phyloP scores from a whole-genome alignment of 371 early-diverging fungal species.

The Nosema muscidifuracis region DNA sequence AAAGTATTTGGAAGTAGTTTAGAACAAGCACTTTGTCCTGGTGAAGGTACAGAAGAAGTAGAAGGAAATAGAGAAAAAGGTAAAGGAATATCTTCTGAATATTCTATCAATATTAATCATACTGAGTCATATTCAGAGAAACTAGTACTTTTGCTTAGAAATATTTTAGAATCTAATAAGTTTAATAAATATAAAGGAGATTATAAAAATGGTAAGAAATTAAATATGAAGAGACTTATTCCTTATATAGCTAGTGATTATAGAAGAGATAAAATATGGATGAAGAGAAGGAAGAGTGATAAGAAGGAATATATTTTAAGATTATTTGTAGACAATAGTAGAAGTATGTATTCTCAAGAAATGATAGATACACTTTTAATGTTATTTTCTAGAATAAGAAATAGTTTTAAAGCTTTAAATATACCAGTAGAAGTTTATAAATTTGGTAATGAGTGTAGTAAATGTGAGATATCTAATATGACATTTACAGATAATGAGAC shows the following conservation, averaged over 20 bases:
- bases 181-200: constrained; percentile 91
- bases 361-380: constrained; percentile 44
- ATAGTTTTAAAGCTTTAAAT: constrained; percentile 46
- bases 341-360: constrained; percentile 71
- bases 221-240: constrained; percentile 97
- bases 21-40: constrained; percentile 41
- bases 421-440: constrained; percentile 56
- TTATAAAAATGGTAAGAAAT: constrained; percentile 93
- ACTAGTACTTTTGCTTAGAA: constrained; percentile 70
- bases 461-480: constrained; percentile 24
- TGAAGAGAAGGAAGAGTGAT: constrained; percentile 87
- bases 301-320: constrained; percentile 92
- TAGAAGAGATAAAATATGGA: constrained; percentile 99
- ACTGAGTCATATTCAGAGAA: constrained; percentile 24
- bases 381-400: constrained; percentile 31
- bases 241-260: constrained; percentile 95
- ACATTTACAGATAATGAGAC: constrained; percentile 46
- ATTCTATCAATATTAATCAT: constrained; percentile 7
- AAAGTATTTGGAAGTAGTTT: constrained; percentile 42
- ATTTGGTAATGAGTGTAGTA: constrained; percentile 41
- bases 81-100: constrained; percentile 27
- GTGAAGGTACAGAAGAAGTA: constrained; percentile 48
- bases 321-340: constrained; percentile 93
- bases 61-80: constrained; percentile 38
- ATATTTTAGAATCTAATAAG: constrained; percentile 88